Evolutionary conservation across 2,329 filamentous ascomycete species (phyloP), one percentile per base, ranked within the genome.

Genomic region (Aureobasidium pullulans): DNA sequence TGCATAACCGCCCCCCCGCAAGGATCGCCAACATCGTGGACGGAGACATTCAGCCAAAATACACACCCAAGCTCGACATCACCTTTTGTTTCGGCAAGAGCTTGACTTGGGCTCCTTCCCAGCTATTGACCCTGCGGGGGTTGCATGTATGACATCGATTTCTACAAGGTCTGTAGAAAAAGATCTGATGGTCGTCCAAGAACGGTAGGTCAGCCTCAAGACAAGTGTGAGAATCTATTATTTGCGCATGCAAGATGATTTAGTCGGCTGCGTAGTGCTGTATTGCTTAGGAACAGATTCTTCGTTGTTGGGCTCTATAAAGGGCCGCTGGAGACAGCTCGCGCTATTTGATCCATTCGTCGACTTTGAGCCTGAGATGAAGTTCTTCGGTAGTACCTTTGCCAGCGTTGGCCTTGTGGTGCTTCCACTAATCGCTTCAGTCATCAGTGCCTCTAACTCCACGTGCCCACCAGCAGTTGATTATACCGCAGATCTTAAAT

Each of bases 41-140:
- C 28, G 15, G 28, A 5, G 37, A 42, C 23, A 52, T 54, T 54
- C 39, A 54, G 50, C 50, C 50, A 54, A 34, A 54, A 54, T 43
- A n/a, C n/a, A 6, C 10, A 15, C 19, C 15, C 13, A 13, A 40
- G 37, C 28, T 54, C 23, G 39, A 43, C 29, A 43, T 32, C 9
- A 43, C 34, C 34, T 40, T 13, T 40, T 10, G 5, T 6, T 8
- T 19, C 6, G 16, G 34, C 19, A 37, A 31, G 48, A 19, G 36
- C 36, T 39, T 13, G 48, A 19, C 36, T 52, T 40, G 48, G 36
- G 36, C 36, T 39, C 48, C 13, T 29, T 29, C 16, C 13, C 29
- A 15, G 6, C 29, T 16, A 7, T 28, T 16, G 34, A 23, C 8
- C 32, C 31, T 37, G 34, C 34, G 47, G 48, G 48, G 48, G 6